Evolutionary conservation across 1,139 yeast species (phyloP), one percentile per base, ranked within the genome.

Genomic region (Wickerhamomyces sp.): DNA sequence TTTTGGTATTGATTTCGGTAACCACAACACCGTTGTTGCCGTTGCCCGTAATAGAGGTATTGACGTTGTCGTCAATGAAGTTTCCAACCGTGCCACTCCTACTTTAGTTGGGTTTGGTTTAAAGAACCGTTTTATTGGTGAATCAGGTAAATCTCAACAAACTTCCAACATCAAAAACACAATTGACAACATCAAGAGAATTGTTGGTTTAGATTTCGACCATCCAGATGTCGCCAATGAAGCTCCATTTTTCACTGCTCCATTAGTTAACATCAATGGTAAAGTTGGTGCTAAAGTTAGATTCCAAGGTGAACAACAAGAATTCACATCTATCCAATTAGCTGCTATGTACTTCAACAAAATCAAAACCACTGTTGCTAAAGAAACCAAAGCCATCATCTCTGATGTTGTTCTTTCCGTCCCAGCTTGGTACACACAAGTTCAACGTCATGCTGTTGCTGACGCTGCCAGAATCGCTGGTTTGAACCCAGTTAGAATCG

Each of bases 11-110:
- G 99, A 93, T 81, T 84, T 93, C 68, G 99, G 99, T 75, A 90
- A 90, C 75, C 78, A 80, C 76, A 87, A 79, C 77, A 82, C 95
- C 54, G 97, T 91, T 58, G 79, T 93, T 65, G 98, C 97, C 41
- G 95, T 95, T 67, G 99, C 99, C 54, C 87, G 95, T 70, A 93
- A 93, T 81, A 84, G 98, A 76, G 98, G 98, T 65, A 93, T 94
- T 67, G 99, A 93, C 70, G 84, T 94, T 62, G 88, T 93, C 62
- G 98, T 93, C 73, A 94, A 94, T 69, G 99, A 93, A 71, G 99
- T 93, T 44, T 91, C 98, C 47, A 93, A 93, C 83, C 86, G 99
- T 72, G 71, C 95, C 57, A 93, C 99, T 37, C 99, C 99, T 54
- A 74, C 97, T 27, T 74, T 93, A 57, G 94, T 94, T 59, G 98